These are phyloP conservation scores for Aegilops tauschii DNA, from an alignment of 176 grass and related monocot genomes.

Conservation along the genomic window DNA sequence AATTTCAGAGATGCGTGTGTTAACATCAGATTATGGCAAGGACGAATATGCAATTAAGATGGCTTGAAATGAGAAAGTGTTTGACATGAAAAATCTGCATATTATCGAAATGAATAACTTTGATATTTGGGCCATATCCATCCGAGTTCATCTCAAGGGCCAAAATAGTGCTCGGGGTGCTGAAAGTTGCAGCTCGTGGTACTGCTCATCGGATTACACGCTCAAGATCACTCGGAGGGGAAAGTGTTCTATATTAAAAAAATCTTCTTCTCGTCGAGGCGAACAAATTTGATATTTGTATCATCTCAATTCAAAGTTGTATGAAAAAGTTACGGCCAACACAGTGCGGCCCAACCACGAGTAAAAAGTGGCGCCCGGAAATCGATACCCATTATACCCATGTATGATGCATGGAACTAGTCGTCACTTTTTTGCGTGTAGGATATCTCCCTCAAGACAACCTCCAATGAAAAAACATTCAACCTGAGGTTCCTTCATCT, in stretches of 20 bases:
- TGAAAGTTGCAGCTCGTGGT: background rate
- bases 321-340: too few relatives aligned
- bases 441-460: background rate
- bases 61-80: too few relatives aligned
- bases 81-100: too few relatives aligned
- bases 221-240: background rate
- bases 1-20: too few relatives aligned
- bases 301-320: background rate
- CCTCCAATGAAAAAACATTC: background rate
- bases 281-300: background rate
- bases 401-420: background rate
- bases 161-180: background rate
- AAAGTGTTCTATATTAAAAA: background rate
- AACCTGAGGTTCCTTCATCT: background rate
- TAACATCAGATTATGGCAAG: too few relatives aligned
- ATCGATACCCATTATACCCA: background rate
- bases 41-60: too few relatives aligned
- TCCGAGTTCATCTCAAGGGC: background rate
- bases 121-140: background rate
- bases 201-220: background rate
- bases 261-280: background rate
- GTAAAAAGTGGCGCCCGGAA: background rate
- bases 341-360: too few relatives aligned
- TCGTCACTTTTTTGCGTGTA: background rate
- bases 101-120: too few relatives aligned